phyloP scores from a whole-genome alignment of 2,329 filamentous ascomycete genomes.

The Microthyrium microscopicum region DNA sequence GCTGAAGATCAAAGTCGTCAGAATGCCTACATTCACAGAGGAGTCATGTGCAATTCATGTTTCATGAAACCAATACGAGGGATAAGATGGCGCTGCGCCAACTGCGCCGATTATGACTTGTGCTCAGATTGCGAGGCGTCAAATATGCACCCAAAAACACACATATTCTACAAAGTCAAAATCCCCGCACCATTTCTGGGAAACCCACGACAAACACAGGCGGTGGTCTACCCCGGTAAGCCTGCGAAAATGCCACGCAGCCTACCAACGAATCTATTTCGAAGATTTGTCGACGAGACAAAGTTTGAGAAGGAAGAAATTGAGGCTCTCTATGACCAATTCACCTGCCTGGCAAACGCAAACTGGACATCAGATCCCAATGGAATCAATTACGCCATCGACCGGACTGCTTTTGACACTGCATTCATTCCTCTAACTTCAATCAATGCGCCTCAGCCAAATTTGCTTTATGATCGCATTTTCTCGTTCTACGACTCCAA shows the following conservation, averaged over 20 bases:
- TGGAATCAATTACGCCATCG: conserved; percentile 65
- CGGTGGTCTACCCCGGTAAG: conserved; percentile 78
- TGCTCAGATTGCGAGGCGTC: conserved; percentile 82
- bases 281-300: conserved; percentile 34
- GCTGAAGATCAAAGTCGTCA: conserved; percentile 81
- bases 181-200: conserved; percentile 77
- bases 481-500: conserved; percentile 95
- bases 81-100: conserved; percentile 83
- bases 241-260: conserved; percentile 43
- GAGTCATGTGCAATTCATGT: conserved; percentile 76
- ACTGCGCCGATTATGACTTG: conserved; percentile 90
- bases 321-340: conserved; percentile 92
- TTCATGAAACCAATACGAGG: conserved; percentile 78
- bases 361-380: conserved; percentile 62
- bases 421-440: conserved; percentile 77
- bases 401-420: conserved; percentile 80
- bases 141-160: conserved; percentile 67
- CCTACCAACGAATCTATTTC: conserved; percentile 50
- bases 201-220: conserved; percentile 58
- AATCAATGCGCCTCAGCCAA: conserved; percentile 61
- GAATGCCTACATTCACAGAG: conserved; percentile 81
- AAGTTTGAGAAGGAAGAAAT: conserved; percentile 64
- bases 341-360: conserved; percentile 82
- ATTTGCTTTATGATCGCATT: conserved; percentile 88
- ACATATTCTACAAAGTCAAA: conserved; percentile 91